These are phyloP conservation scores for Triangularia setosa DNA, from an alignment of 2,329 filamentous ascomycete genomes.

Conservation along the genomic window DNA sequence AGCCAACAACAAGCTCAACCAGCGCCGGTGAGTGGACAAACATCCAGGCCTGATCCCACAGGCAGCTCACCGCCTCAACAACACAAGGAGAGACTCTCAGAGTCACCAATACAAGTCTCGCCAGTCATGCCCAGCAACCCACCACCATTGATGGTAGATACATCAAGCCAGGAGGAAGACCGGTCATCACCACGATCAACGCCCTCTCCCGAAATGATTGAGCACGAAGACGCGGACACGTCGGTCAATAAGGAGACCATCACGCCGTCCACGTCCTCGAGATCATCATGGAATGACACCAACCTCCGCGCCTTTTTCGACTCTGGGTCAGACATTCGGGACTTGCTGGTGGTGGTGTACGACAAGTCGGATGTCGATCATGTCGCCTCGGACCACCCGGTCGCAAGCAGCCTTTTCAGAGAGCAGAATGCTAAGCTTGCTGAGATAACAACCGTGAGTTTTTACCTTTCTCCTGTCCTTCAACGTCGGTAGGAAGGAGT, in stretches of 20 bases:
- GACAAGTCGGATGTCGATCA: conserved; percentile 82
- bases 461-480: background rate
- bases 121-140: conserved; percentile 51
- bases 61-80: conserved; percentile 26
- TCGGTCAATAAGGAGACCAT: conserved; percentile 45
- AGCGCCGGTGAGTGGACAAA: conserved; percentile 17
- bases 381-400: conserved; percentile 77
- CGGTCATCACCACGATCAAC: conserved; percentile 56
- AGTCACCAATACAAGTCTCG: conserved; percentile 66
- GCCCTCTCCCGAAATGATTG: conserved; percentile 58
- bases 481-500: background rate
- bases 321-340: conserved; percentile 80
- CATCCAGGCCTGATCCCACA: conserved; percentile 30
- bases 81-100: conserved; percentile 50
- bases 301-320: conserved; percentile 87
- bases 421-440: conserved; percentile 83
- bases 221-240: conserved; percentile 41
- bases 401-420: conserved; percentile 74
- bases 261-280: conserved; percentile 52
- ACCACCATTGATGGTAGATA: conserved; percentile 66
- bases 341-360: conserved; percentile 86
- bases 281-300: conserved; percentile 78
- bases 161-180: conserved; percentile 63
- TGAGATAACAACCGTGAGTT: conserved; percentile 73
- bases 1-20: background rate